Evolutionary conservation across 1,139 yeast species (phyloP), one percentile per base, ranked within the genome.

Genomic region (Kazachstania sp.): DNA sequence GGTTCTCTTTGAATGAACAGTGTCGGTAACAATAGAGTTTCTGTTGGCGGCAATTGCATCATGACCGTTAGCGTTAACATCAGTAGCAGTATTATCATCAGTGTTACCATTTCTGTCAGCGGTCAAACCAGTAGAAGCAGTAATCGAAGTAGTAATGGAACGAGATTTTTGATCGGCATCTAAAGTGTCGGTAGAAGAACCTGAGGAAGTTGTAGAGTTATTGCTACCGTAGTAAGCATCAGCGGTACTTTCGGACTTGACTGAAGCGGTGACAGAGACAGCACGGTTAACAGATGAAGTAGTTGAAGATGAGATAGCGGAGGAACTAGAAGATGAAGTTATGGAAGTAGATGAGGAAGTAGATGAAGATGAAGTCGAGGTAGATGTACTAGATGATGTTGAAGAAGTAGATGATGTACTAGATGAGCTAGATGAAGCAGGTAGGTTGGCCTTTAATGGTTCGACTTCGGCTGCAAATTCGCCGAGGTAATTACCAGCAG

Each of bases 401-500:
- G 41, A 37, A n/a, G 30, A 26, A 12, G 39, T 26, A 2, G 36
- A 3, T n/a, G 39, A 11, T 3, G 31, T 35, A 9, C 29, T 32
- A 16, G 29, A 26, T 8, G 35, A 9, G 30, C 18, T n/a, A n/a
- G 45, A 18, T 4, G 39, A 13, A 35, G 43, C 32, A 28, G 43
- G 39, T 6, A 6, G 32, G 13, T 18, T 13, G 8, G 31, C 15
- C 5, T 23, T 51, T 43, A 57, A 45, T 36, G 58, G 53, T 44
- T 55, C 51, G 44, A 67, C 71, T 45, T 67, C 61, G 9, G 51
- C 56, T 13, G 60, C 53, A 50, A 65, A 68, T 46, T 60, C 56
- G 45, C 71, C 79, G 45, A 75, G 65, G 36, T 76, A 67, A 64
- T 83, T 83, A 43, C 88, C 90, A 30, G 77, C 73, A 11, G 79